Conservation (phyloP, 495 filamentous ascomycete species). For the Tuber melanosporum region DNA sequence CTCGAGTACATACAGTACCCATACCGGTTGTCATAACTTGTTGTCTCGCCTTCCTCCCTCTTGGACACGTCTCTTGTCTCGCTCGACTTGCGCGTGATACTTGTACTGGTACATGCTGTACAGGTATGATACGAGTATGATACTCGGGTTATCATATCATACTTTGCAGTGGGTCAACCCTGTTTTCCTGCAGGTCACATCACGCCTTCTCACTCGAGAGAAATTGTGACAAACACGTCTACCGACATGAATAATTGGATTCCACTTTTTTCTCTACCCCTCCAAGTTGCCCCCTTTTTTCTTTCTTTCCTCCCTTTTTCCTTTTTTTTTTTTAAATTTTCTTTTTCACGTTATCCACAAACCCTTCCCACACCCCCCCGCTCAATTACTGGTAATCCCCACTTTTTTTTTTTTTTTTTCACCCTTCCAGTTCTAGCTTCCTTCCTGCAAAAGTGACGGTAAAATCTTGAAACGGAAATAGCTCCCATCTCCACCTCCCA, state of each 20-base stretch:
- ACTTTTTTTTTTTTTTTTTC: neutral
- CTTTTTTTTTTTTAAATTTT: neutral
- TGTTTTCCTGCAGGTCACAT: neutral
- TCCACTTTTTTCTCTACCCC: neutral
- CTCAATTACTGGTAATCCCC: neutral
- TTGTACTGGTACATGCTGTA: no score
- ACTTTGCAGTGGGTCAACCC: neutral
- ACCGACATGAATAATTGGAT: neutral
- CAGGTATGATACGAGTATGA: no score
- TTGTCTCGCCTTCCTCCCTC: neutral
- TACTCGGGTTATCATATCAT: no score
- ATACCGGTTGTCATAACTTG: no score
- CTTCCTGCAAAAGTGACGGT: neutral
- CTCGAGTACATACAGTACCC: neutral
- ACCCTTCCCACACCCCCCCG: neutral
- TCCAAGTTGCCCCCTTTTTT: neutral
- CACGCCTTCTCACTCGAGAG: neutral
- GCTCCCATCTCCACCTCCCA: neutral
- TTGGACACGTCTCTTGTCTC: neutral
- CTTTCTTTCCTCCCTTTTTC: neutral
- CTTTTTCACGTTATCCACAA: neutral
- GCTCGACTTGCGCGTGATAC: neutral
- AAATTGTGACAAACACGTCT: neutral
- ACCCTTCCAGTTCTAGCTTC: neutral
- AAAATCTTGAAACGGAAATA: constrained; percentile 5